These are phyloP conservation scores for Exutisphaerella laricina DNA, from an alignment of 2,329 filamentous ascomycete species.

Conservation along the genomic window DNA sequence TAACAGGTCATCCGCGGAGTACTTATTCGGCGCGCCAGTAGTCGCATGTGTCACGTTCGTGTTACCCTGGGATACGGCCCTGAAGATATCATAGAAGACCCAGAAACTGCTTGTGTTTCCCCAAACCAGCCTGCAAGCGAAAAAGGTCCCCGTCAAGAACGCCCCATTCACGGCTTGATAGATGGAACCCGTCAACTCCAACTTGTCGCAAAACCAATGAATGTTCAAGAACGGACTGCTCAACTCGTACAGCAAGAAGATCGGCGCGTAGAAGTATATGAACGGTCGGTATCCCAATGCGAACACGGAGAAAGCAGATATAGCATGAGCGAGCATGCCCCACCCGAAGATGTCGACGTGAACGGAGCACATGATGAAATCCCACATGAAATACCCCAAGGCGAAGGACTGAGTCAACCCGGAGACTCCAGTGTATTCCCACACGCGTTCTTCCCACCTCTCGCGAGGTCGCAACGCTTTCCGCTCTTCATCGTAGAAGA, in stretches of 20 bases:
- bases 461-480: slow-evolving; percentile 44
- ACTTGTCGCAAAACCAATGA: slow-evolving; percentile 89
- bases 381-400: slow-evolving; percentile 79
- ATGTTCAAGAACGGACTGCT: slow-evolving; percentile 81
- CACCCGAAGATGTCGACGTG: slow-evolving; percentile 67
- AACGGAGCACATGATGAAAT: slow-evolving; percentile 62
- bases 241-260: slow-evolving; percentile 83
- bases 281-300: slow-evolving; percentile 75
- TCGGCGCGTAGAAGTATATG: slow-evolving; percentile 73
- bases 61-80: slow-evolving; percentile 32
- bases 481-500: slow-evolving; percentile 63
- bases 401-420: slow-evolving; percentile 73
- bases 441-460: slow-evolving; percentile 59
- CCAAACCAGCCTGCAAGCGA: slow-evolving; percentile 70
- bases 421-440: slow-evolving; percentile 67
- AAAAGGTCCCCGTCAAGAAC: slow-evolving; percentile 66
- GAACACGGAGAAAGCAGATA: slow-evolving; percentile 68
- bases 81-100: slow-evolving; percentile 66
- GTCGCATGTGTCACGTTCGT: slow-evolving; percentile 17
- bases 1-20: slow-evolving; percentile 16
- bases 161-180: slow-evolving; percentile 74
- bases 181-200: slow-evolving; percentile 68
- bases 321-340: slow-evolving; percentile 72
- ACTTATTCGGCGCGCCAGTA: slow-evolving; percentile 15
- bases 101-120: slow-evolving; percentile 62